Percentiles rank a stretch among this genome's conserved stretches.
Conservation (phyloP, 1,139 yeast genomes). For the Waltiozyma sp. region DNA sequence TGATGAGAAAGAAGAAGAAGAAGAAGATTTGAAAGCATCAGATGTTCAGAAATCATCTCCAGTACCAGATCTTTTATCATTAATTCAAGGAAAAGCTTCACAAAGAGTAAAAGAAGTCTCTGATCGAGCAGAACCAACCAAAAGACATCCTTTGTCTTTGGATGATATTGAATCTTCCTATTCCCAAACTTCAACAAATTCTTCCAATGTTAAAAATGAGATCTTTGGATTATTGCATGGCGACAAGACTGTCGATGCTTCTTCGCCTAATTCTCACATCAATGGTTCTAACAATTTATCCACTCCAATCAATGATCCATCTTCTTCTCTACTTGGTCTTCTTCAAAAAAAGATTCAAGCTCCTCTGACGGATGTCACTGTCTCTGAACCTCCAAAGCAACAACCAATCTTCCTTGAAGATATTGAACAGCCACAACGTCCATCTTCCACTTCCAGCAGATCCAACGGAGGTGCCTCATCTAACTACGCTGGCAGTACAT, state of each 20-base stretch:
- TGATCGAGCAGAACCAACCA: background rate
- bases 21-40: background rate
- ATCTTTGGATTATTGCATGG: background rate
- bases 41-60: background rate
- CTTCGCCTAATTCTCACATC: background rate
- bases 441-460: background rate
- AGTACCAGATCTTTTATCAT: background rate
- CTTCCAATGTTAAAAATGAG: background rate
- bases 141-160: background rate
- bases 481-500: background rate
- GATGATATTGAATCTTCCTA: constrained; percentile 2
- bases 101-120: too few species aligned
- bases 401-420: background rate
- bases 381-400: background rate
- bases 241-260: background rate
- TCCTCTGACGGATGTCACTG: too few species aligned
- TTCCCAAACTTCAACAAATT: background rate
- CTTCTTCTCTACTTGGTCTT: constrained; percentile 1
- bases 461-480: too few species aligned
- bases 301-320: constrained; percentile 1
- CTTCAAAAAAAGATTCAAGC: constrained; percentile 2
- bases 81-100: background rate
- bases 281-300: background rate
- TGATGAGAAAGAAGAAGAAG: background rate
- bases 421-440: background rate